Base-by-base conservation (phyloP, 2,329 filamentous ascomycete species). In the Paraphaeosphaeria sporulosa region DNA sequence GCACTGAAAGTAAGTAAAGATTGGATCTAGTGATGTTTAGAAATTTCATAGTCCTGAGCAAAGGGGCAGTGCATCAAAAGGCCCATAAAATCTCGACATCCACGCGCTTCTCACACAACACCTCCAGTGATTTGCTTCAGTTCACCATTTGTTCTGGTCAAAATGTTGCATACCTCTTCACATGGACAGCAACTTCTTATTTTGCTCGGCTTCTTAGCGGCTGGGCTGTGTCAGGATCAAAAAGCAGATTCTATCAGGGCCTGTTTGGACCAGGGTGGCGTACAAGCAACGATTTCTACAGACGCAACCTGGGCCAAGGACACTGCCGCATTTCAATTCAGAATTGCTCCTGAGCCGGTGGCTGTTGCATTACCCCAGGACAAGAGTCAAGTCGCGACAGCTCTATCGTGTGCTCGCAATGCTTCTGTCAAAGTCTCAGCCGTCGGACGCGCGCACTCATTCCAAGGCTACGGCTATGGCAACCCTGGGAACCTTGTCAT, bases 401-500 rank as follows among this genome's bases (percentile, higher is more conserved):
- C 47, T 36, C 30, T 50, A 10, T 6, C 10, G 1, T 50, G 47
- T 50, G 47, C 47, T 19, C 47, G 30, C 30, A 50, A 50, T 7
- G 30, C 47, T 36, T 50, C 47, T 9, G 10, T 50, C 17, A 27
- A 34, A 9, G 47, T 50, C 27, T 17, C 25, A 30, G 47, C 47
- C 7, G 15, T 50, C 17, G 47, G 47, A 34, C 47, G 47, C 47
- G 47, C 27, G 21, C 47, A 50, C 30, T 50, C 47, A 17, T 50
- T 50, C 27, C 47, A 50, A 34, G 47, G 47, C 30, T 50, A 50
- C 36, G 47, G 47, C 27, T 36, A 32, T 30, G 47, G 47, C n/a
- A 50, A 50, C 30, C 47, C 47, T 30, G 47, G 47, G 7, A 50
- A 50, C 47, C 30, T 50, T 6, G 47, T 50, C 30, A 50, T 50